Evolutionary conservation across 345 rosid genomes (phyloP).

Genomic region (Murraya koenigii): DNA sequence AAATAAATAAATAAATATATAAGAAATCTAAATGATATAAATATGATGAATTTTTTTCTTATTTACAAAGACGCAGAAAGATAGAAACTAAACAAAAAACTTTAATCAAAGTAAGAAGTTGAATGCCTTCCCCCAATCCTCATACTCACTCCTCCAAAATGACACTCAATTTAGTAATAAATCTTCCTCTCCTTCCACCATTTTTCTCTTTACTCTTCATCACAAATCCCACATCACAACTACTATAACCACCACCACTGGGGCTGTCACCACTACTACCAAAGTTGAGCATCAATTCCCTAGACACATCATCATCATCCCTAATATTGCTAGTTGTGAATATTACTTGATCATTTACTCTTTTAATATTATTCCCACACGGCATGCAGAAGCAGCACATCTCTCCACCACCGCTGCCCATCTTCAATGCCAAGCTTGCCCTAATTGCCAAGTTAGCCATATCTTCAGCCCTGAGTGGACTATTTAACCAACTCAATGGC

Average conservation of each 20-base stretch:
- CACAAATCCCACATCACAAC: neutral
- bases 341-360: neutral
- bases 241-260: too few relatives aligned
- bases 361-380: neutral
- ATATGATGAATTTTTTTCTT: too few relatives aligned
- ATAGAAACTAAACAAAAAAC: too few relatives aligned
- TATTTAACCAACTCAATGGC: constrained; percentile 35
- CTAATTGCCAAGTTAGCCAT: constrained; percentile 60
- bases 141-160: constrained; percentile 16
- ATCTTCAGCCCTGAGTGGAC: constrained; percentile 32
- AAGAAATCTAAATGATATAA: too few relatives aligned
- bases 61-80: too few relatives aligned
- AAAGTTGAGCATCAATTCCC: neutral
- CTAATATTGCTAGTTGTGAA: neutral
- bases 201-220: neutral
- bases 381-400: neutral
- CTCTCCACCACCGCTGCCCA: neutral
- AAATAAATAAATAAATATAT: too few relatives aligned
- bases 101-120: neutral
- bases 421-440: constrained; percentile 39
- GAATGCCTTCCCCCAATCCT: neutral
- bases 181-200: neutral
- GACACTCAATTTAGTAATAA: constrained; percentile 15
- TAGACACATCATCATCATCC: neutral
- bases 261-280: neutral